phyloP scores from a whole-genome alignment of 352 stramenopile species.

The Bremia lactucae region DNA sequence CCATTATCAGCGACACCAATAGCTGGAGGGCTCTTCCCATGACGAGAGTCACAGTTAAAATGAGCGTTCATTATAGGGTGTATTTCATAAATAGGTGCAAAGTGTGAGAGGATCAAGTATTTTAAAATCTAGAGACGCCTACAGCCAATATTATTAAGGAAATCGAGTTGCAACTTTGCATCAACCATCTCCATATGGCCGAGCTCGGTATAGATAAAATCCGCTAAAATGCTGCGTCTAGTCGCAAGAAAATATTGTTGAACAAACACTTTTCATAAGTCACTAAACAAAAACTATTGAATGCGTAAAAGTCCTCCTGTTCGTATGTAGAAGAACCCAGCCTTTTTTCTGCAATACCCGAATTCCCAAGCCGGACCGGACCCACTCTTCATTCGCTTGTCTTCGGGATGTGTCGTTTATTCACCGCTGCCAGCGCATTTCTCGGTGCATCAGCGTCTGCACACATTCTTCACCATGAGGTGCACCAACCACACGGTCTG shows the following conservation, averaged over 20 bases:
- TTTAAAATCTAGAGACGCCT: too few species aligned
- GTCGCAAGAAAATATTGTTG: too few species aligned
- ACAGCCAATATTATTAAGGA: too few species aligned
- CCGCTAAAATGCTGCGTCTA: too few species aligned
- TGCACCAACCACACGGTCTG: conserved; percentile 28
- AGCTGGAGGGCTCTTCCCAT: conserved; percentile 16
- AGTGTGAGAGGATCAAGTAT: too few species aligned
- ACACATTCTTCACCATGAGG: conserved; percentile 21
- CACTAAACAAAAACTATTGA: too few species aligned
- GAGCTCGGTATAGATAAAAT: too few species aligned
- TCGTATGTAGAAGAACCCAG: too few species aligned
- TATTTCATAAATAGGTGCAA: conserved; percentile 6
- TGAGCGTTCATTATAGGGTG: conserved; percentile 1
- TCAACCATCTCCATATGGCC: too few species aligned
- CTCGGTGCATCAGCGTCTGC: conserved; percentile 12
- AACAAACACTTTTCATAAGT: too few species aligned
- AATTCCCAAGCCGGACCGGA: conserved; percentile 3
- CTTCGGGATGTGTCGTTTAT: conserved; percentile 7
- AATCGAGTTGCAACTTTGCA: too few species aligned
- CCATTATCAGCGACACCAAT: conserved; percentile 19
- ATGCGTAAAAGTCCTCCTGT: too few species aligned
- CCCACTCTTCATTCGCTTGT: conserved; percentile 13
- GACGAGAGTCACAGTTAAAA: conserved; percentile 7
- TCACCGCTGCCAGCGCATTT: conserved; percentile 3
- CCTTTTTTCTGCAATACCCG: conserved; percentile 9